phyloP scores from a whole-genome alignment of 805 yeast species.

The Cyberlindnera japonica region DNA sequence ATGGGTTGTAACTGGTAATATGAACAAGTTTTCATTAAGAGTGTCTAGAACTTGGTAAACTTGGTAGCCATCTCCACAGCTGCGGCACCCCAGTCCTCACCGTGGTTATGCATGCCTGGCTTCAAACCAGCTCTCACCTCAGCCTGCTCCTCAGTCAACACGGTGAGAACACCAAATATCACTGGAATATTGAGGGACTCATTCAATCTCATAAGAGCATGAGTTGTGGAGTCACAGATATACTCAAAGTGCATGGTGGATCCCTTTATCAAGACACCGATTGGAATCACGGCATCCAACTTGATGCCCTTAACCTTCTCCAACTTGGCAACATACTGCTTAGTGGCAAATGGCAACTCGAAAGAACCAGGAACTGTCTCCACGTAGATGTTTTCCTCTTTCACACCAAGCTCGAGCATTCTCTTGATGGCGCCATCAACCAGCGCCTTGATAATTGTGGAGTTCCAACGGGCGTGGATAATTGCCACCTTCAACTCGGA shows the following conservation, averaged over 20 bases:
- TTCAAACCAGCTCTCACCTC: constrained; percentile 88
- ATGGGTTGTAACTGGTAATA: no score
- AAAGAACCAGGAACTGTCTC: constrained; percentile 94
- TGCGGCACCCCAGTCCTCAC: constrained; percentile 98
- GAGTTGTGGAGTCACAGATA: constrained; percentile 86
- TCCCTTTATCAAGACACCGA: constrained; percentile 94
- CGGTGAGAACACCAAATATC: constrained; percentile 90
- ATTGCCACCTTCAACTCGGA: constrained; percentile 72
- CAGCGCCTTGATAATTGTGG: constrained; percentile 67
- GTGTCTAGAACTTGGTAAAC: constrained; percentile 20
- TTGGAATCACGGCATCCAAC: constrained; percentile 85
- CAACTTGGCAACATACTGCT: constrained; percentile 41
- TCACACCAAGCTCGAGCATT: constrained; percentile 63
- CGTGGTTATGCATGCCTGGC: constrained; percentile 85
- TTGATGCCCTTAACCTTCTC: constrained; percentile 40
- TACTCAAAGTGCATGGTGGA: constrained; percentile 98
- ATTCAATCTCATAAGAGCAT: constrained; percentile 80
- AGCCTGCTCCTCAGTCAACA: constrained; percentile 93
- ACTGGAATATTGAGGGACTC: constrained; percentile 69
- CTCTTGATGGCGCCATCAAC: constrained; percentile 71
- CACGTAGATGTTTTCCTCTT: constrained; percentile 68
- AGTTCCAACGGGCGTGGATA: constrained; percentile 96
- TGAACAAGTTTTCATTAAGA: no score
- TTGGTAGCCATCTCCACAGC: constrained; percentile 90
- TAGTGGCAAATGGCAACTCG: constrained; percentile 84